A percentile compares a stretch with the other conserved stretches of the same genome.
phyloP scores from a whole-genome alignment of 2,329 filamentous ascomycete species.

The Cytospora piceicola region DNA sequence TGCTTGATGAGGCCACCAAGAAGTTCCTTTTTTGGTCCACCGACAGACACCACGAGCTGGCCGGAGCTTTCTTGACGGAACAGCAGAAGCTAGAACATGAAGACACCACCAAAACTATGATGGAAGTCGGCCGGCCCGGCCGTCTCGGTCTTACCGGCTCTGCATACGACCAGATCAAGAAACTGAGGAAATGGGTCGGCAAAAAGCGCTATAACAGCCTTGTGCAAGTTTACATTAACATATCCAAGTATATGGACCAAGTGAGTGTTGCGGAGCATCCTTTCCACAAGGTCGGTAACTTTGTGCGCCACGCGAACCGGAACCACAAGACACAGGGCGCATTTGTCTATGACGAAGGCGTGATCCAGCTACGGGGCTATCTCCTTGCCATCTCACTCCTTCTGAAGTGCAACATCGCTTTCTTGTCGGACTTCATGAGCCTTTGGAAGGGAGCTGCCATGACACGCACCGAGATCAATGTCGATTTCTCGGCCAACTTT shows the following conservation, averaged over 20 bases:
- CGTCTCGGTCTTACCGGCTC: neutral
- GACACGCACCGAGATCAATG: conserved; percentile 22
- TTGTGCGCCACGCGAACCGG: conserved; percentile 47
- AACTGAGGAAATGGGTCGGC: conserved; percentile 19
- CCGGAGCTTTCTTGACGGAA: conserved; percentile 37
- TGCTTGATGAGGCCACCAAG: conserved; percentile 66
- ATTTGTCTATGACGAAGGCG: conserved; percentile 44
- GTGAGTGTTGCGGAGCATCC: conserved; percentile 51
- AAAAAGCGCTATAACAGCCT: conserved; percentile 24
- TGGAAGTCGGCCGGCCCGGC: neutral
- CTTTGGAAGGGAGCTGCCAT: conserved; percentile 23
- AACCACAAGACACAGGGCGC: conserved; percentile 34
- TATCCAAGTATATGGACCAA: conserved; percentile 33
- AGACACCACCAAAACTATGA: neutral
- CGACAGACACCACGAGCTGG: conserved; percentile 45
- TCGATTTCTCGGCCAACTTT: conserved; percentile 40
- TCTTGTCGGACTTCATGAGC: conserved; percentile 48
- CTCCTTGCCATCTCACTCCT: conserved; percentile 50
- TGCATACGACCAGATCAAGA: neutral
- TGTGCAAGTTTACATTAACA: conserved; percentile 31
- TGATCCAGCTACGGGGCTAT: conserved; percentile 42
- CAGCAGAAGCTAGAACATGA: conserved; percentile 36
- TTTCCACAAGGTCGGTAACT: conserved; percentile 50
- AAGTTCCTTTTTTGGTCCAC: conserved; percentile 62
- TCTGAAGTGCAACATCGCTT: conserved; percentile 52